phyloP scores from a whole-genome alignment of 2,329 filamentous ascomycete genomes.

The Neofusicoccum laricinum region DNA sequence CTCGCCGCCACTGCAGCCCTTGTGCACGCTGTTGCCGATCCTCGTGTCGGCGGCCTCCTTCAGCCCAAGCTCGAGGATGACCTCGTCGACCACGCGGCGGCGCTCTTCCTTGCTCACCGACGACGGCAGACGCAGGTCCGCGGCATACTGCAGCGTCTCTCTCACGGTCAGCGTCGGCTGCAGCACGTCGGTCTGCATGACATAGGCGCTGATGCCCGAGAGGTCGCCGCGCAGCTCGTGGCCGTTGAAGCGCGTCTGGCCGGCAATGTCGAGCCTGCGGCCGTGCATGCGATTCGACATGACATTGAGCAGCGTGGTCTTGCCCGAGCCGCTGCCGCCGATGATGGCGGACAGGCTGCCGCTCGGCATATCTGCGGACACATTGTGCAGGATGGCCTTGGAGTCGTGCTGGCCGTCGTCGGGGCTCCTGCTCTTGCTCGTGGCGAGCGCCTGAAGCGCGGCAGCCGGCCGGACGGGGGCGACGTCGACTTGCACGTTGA shows the following conservation, averaged over 20 bases:
- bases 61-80: constrained; percentile 70
- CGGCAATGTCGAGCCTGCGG: constrained; percentile 52
- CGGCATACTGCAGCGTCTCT: constrained; percentile 71
- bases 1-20: constrained; percentile 76
- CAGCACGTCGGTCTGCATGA: constrained; percentile 74
- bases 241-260: constrained; percentile 62
- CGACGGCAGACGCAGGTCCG: constrained; percentile 66
- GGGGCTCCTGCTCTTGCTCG: constrained; percentile 21
- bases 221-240: constrained; percentile 29
- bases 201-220: constrained; percentile 60
- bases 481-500: constrained; percentile 58
- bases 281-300: constrained; percentile 65
- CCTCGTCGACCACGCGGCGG: constrained; percentile 66
- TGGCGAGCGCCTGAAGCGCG: constrained; percentile 23
- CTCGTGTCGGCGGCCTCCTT: constrained; percentile 75
- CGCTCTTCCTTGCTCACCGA: constrained; percentile 60
- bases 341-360: constrained; percentile 73
- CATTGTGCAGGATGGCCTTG: constrained; percentile 58
- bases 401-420: constrained; percentile 23
- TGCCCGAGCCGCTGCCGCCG: constrained; percentile 70
- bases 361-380: constrained; percentile 61
- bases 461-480: constrained; percentile 40
- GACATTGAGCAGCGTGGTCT: constrained; percentile 59
- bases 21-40: constrained; percentile 68
- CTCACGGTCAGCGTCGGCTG: constrained; percentile 71